phyloP scores from a whole-genome alignment of 2,329 filamentous ascomycete genomes.

The Fusarium stilboides region DNA sequence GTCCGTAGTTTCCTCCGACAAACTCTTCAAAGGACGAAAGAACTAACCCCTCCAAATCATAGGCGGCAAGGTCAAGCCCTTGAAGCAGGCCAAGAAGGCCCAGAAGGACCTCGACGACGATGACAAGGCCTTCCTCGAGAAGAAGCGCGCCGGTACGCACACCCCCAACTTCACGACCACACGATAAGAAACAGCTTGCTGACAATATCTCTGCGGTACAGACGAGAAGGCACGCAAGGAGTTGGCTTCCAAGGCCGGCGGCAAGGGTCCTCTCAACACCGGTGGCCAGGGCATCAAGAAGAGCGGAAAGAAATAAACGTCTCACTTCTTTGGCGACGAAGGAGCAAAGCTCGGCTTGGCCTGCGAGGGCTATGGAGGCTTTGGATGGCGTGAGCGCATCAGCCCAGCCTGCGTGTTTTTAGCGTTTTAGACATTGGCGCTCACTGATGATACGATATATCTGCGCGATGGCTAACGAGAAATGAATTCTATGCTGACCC shows the following conservation, averaged over 20 bases:
- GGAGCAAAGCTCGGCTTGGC: conserved; percentile 7
- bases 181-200: conserved; percentile 14
- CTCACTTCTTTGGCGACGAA: conserved; percentile 5
- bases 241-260: conserved; percentile 83
- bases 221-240: conserved; percentile 91
- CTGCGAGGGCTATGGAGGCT: conserved; percentile 22
- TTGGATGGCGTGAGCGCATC: conserved; percentile 40
- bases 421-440: conserved; percentile 41
- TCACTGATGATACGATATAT: conserved; percentile 38
- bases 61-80: conserved; percentile 88
- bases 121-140: conserved; percentile 85
- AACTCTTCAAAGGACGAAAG: background rate
- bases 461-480: conserved; percentile 48
- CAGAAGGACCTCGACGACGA: conserved; percentile 89
- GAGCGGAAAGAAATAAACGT: conserved; percentile 90
- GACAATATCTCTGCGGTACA: conserved; percentile 53
- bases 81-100: conserved; percentile 91
- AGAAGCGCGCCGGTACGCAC: conserved; percentile 84
- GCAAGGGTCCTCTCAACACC: conserved; percentile 90
- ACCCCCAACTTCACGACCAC: background rate
- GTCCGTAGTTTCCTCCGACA: conserved; percentile 41
- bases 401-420: conserved; percentile 32
- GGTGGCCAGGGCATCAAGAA: conserved; percentile 96
- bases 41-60: conserved; percentile 46
- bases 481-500: conserved; percentile 49